phyloP scores from a whole-genome alignment of 192 early-diverging fungal species.

The Funneliformis geosporum region DNA sequence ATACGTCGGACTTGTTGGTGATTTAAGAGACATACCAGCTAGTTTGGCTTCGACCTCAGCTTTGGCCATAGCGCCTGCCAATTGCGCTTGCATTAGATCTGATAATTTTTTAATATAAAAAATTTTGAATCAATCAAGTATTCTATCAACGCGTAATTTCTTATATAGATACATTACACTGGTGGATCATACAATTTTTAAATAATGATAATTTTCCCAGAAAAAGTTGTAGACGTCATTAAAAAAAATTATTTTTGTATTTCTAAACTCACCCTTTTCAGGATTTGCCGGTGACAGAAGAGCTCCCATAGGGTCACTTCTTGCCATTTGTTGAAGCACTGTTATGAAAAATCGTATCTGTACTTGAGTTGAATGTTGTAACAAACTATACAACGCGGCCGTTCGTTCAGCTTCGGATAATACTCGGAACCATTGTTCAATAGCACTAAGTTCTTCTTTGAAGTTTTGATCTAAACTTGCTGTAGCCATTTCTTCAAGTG shows the following conservation, averaged over 20 bases:
- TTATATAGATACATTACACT: not conserved
- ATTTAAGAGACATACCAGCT: slow-evolving; percentile 33
- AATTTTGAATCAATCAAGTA: not conserved
- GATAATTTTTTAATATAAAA: not conserved
- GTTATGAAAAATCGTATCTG: slow-evolving; percentile 95
- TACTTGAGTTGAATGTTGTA: slow-evolving; percentile 87
- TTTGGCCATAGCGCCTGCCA: slow-evolving; percentile 56
- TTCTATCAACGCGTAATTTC: not conserved
- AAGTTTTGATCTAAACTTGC: slow-evolving; percentile 81
- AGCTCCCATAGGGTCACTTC: slow-evolving; percentile 72
- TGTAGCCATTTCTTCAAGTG: slow-evolving; percentile 87
- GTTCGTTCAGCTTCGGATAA: slow-evolving; percentile 89
- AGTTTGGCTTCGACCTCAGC: slow-evolving; percentile 55
- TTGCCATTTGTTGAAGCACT: slow-evolving; percentile 90
- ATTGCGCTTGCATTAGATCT: slow-evolving; percentile 53
- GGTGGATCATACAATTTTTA: not conserved
- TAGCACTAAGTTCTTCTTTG: slow-evolving; percentile 86
- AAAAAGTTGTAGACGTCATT: not conserved
- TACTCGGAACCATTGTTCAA: slow-evolving; percentile 94
- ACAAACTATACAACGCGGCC: slow-evolving; percentile 86
- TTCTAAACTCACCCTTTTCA: slow-evolving; percentile 49
- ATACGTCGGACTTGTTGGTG: slow-evolving; percentile 35
- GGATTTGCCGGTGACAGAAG: slow-evolving; percentile 54
- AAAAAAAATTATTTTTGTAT: not conserved
- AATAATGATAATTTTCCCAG: not conserved